A percentile compares a stretch with the other conserved stretches of the same genome.
Evolutionary conservation across 1,284 basidiomycete genomes (phyloP).

Genomic region (Uromyces viciae-fabae): DNA sequence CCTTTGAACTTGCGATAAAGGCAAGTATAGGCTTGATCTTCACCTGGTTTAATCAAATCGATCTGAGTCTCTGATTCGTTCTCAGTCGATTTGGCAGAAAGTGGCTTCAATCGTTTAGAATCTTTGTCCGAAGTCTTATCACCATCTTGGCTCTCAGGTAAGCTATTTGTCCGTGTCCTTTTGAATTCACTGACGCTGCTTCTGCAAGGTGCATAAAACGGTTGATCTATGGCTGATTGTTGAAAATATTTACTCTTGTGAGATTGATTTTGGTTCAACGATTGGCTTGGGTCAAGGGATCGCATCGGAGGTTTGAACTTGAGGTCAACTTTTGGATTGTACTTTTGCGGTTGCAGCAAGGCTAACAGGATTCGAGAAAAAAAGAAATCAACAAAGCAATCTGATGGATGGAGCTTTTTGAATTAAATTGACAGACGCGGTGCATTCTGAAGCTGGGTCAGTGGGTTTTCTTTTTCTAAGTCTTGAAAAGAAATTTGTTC

Average conservation of each 20-base stretch:
- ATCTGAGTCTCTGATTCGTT: not conserved
- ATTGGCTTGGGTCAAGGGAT: not conserved
- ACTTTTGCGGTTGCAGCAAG: not conserved
- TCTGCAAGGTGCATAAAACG: constrained; percentile 5
- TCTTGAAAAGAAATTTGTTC: constrained; percentile 46
- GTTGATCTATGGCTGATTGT: constrained; percentile 12
- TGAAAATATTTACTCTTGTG: constrained; percentile 19
- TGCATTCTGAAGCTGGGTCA: not conserved
- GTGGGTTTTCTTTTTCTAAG: constrained; percentile 22
- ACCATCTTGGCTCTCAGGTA: not conserved
- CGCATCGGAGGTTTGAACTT: constrained; percentile 31
- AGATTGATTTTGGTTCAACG: not conserved
- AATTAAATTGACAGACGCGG: not conserved
- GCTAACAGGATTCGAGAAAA: not conserved
- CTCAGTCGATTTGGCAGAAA: not conserved
- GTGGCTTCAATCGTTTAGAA: constrained; percentile 10
- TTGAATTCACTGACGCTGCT: constrained; percentile 1
- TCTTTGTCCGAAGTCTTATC: not conserved
- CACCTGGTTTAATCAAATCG: not conserved
- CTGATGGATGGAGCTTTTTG: not conserved
- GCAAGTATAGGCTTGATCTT: constrained; percentile 19
- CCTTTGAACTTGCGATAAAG: constrained; percentile 23
- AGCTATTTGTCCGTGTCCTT: not conserved
- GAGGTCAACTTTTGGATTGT: constrained; percentile 17
- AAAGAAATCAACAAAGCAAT: not conserved